phyloP scores from a whole-genome alignment of 2,329 filamentous ascomycete species.

The Colletotrichum sp. region DNA sequence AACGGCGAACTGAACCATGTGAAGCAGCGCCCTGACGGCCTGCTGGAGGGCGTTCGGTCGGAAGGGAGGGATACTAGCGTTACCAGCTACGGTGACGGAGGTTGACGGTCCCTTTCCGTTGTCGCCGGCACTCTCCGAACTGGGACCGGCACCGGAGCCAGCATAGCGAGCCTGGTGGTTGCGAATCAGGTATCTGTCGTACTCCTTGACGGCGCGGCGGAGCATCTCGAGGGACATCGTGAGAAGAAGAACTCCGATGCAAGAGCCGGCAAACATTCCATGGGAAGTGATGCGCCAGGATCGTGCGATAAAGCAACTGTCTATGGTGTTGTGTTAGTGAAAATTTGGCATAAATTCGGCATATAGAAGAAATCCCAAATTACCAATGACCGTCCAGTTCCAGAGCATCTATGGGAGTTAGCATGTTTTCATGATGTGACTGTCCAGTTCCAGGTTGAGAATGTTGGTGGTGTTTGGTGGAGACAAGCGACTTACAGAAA shows the following conservation, averaged over 20 bases:
- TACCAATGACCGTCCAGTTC: too few species aligned
- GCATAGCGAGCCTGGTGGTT: constrained; percentile 40
- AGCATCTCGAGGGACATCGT: constrained; percentile 75
- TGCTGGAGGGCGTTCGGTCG: constrained; percentile 71
- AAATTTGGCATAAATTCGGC: constrained; percentile 62
- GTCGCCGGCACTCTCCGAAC: neutral
- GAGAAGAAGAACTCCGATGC: constrained; percentile 78
- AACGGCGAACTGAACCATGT: constrained; percentile 74
- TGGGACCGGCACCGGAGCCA: constrained; percentile 19
- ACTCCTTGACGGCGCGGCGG: constrained; percentile 74
- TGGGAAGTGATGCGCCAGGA: constrained; percentile 73
- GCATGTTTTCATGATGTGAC: too few species aligned
- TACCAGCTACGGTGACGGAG: neutral
- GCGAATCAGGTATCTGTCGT: constrained; percentile 69
- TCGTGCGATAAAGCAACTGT: neutral
- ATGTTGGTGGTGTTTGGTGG: neutral
- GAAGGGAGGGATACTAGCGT: constrained; percentile 37
- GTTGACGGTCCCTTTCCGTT: constrained; percentile 5
- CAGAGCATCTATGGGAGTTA: too few species aligned
- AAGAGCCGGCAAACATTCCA: constrained; percentile 80
- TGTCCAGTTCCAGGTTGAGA: neutral
- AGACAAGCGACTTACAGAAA: constrained; percentile 40
- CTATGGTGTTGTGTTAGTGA: too few species aligned
- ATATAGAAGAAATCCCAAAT: too few species aligned
- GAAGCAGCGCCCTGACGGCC: constrained; percentile 67